phyloP scores from a whole-genome alignment of 139 green algal genomes.

The Astrephomene gubernaculifera region DNA sequence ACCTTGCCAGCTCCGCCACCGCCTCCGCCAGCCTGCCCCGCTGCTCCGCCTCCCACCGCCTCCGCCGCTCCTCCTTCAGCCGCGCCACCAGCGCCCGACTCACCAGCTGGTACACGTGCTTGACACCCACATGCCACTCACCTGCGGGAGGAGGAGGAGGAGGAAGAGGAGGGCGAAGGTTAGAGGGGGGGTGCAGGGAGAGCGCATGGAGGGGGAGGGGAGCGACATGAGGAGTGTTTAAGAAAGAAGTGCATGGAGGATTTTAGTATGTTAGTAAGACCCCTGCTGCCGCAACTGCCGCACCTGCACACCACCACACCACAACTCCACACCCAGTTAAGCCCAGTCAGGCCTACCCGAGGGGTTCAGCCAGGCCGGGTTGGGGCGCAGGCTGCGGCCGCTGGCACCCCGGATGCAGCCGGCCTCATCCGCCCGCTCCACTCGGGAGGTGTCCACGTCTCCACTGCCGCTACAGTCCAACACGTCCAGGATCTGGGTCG shows the following conservation, averaged over 20 bases:
- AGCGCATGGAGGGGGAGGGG: no score
- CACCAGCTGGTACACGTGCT: slow-evolving; percentile 82
- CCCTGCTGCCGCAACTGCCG: no score
- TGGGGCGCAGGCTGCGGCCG: slow-evolving; percentile 71
- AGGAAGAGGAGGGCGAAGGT: neutral
- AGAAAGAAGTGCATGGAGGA: no score
- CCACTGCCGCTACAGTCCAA: slow-evolving; percentile 90
- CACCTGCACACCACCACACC: neutral
- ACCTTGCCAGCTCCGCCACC: slow-evolving; percentile 62
- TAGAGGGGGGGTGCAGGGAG: neutral
- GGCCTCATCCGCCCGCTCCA: slow-evolving; percentile 71
- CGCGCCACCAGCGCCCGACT: slow-evolving; percentile 58
- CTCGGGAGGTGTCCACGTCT: slow-evolving; percentile 87
- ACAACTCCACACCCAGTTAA: neutral
- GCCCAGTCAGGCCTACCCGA: slow-evolving; percentile 39
- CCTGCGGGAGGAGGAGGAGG: slow-evolving; percentile 36
- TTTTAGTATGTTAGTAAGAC: no score
- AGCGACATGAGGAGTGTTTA: no score
- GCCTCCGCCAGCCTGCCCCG: slow-evolving; percentile 47
- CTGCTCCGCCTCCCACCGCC: slow-evolving; percentile 79
- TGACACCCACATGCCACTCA: slow-evolving; percentile 87
- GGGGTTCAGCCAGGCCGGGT: slow-evolving; percentile 89
- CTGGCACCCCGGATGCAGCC: slow-evolving; percentile 71
- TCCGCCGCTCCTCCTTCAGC: slow-evolving; percentile 67
- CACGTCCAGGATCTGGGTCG: slow-evolving; percentile 72